phyloP scores from a whole-genome alignment of 371 early-diverging fungal species.

The Saksenaea oblongispora region DNA sequence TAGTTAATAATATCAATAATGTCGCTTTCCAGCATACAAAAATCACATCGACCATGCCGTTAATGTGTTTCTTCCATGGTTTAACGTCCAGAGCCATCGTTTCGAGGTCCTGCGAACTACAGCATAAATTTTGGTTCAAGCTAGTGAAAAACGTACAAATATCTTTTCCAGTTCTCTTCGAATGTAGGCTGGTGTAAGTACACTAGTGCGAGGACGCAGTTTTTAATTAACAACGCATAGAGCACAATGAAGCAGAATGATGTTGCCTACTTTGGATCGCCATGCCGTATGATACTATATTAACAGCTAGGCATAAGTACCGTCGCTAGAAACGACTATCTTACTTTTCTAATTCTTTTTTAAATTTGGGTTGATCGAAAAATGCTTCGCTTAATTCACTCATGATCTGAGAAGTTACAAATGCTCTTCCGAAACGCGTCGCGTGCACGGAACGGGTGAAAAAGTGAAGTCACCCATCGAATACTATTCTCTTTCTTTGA shows the following conservation, averaged over 20 bases:
- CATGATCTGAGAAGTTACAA: background rate
- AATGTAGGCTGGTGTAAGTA: constrained; percentile 4
- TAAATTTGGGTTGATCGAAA: background rate
- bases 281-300: constrained; percentile 15
- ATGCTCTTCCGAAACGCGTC: background rate
- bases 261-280: constrained; percentile 17
- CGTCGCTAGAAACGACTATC: background rate
- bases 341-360: constrained; percentile 1
- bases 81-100: constrained; percentile 20
- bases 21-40: constrained; percentile 11
- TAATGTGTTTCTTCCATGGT: constrained; percentile 29
- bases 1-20: background rate
- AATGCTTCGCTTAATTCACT: constrained; percentile 2
- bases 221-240: background rate
- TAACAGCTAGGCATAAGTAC: background rate
- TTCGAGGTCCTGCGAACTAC: constrained; percentile 17
- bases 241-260: background rate
- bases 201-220: constrained; percentile 8
- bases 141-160: background rate
- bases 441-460: background rate
- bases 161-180: background rate
- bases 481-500: background rate
- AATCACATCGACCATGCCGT: constrained; percentile 22
- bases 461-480: background rate
- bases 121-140: background rate